A percentile compares a stretch with the other conserved stretches of the same genome.
These are phyloP conservation scores for Fusarium longipes DNA, from an alignment of 2,329 filamentous ascomycete genomes.

Conservation along the genomic window DNA sequence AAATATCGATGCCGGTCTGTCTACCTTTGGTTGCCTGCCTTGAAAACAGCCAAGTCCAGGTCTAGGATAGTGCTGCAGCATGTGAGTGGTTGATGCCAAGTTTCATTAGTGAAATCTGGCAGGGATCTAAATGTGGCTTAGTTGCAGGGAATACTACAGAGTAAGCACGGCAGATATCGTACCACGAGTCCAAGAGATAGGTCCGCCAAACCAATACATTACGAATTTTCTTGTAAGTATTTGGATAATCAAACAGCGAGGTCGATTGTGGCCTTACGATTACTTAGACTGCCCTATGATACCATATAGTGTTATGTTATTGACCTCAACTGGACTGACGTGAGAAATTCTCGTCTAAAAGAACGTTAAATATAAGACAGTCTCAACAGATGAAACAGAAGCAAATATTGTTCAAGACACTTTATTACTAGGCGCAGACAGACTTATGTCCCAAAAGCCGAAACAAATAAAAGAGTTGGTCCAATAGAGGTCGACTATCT, in stretches of 20 bases:
- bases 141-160: not conserved
- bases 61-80: conserved; percentile 29
- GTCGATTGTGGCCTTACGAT: not conserved
- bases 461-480: not conserved
- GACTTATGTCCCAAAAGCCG: not conserved
- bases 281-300: too few relatives aligned
- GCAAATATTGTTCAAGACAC: not conserved
- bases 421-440: not conserved
- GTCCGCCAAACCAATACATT: not conserved
- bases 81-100: conserved; percentile 37
- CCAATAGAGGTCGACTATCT: not conserved
- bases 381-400: not conserved
- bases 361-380: too few relatives aligned
- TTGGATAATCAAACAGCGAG: not conserved
- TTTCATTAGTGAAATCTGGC: conserved; percentile 35
- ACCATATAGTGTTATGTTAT: too few relatives aligned
- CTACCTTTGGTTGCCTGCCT: conserved; percentile 33
- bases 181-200: not conserved
- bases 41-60: conserved; percentile 25
- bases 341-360: not conserved
- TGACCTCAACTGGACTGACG: too few relatives aligned
- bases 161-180: not conserved
- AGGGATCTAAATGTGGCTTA: conserved; percentile 26
- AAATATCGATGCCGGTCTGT: conserved; percentile 41
- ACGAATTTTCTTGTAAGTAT: not conserved